Percentiles rank a stretch among this genome's conserved stretches.
phyloP scores from a whole-genome alignment of 345 rosid species.

The Reutealis trisperma region DNA sequence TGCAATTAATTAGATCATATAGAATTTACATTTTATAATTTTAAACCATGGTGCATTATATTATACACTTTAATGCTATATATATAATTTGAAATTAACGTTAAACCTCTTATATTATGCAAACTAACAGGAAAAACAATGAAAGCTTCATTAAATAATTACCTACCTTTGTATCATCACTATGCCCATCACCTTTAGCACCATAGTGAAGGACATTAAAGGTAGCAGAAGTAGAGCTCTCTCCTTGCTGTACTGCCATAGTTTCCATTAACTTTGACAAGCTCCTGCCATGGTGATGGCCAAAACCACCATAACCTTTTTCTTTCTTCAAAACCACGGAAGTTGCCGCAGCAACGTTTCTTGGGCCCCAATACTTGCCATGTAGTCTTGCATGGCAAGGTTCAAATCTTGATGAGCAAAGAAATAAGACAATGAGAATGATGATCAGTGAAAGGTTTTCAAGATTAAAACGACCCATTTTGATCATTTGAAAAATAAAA shows the following conservation, averaged over 20 bases:
- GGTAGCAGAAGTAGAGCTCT: slow-evolving; percentile 21
- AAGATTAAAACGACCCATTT: slow-evolving; percentile 38
- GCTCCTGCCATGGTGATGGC: slow-evolving; percentile 19
- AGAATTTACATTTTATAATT: no score
- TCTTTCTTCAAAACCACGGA: slow-evolving; percentile 16
- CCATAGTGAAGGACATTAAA: slow-evolving; percentile 65
- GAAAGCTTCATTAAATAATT: background rate
- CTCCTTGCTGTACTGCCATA: slow-evolving; percentile 19
- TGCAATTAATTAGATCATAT: no score
- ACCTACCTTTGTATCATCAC: slow-evolving; percentile 75
- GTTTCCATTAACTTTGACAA: slow-evolving; percentile 17
- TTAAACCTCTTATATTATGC: background rate
- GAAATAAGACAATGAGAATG: slow-evolving; percentile 31
- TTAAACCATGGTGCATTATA: no score
- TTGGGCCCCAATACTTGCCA: slow-evolving; percentile 40
- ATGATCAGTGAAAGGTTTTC: slow-evolving; percentile 24
- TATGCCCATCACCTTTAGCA: slow-evolving; percentile 77
- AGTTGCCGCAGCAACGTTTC: background rate
- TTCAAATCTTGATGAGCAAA: slow-evolving; percentile 34
- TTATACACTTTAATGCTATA: no score
- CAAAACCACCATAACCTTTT: background rate
- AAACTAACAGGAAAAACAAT: background rate
- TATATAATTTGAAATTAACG: background rate
- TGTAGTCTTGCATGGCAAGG: slow-evolving; percentile 49
- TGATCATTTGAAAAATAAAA: slow-evolving; percentile 5